A percentile compares a stretch with the other conserved stretches of the same genome.
phyloP scores from a whole-genome alignment of 179 eudicot genomes.

The Nepenthes alata region DNA sequence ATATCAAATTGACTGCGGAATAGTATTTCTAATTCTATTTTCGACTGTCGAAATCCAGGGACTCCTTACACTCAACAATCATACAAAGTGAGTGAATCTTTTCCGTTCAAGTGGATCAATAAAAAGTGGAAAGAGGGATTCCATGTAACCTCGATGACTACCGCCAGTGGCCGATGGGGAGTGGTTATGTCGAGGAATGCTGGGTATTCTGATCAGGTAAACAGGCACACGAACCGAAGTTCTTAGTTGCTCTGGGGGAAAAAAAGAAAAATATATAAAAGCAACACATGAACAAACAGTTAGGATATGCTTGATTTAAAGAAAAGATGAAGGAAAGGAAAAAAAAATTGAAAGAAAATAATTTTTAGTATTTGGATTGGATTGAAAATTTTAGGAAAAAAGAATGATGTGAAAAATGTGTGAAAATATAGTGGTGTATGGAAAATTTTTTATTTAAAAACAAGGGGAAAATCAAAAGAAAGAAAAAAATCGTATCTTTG shows the following conservation, averaged over 20 bases:
- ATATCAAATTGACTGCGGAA: not conserved
- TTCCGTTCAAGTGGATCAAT: slow-evolving; percentile 77
- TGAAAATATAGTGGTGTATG: not conserved
- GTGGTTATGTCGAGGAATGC: slow-evolving; percentile 68
- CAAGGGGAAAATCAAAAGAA: too few relatives aligned
- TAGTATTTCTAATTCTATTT: not conserved
- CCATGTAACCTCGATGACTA: slow-evolving; percentile 72
- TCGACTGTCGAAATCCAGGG: slow-evolving; percentile 18
- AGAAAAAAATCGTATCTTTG: too few relatives aligned
- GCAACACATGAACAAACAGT: too few relatives aligned
- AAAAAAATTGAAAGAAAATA: too few relatives aligned
- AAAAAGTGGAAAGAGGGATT: slow-evolving; percentile 83
- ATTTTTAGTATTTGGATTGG: too few relatives aligned
- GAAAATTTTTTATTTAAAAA: too few relatives aligned
- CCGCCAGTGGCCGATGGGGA: slow-evolving; percentile 71
- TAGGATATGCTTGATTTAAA: too few relatives aligned
- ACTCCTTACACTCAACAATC: slow-evolving; percentile 71
- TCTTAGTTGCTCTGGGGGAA: not conserved
- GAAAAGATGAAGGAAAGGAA: too few relatives aligned
- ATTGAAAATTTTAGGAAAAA: not conserved
- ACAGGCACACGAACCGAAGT: not conserved
- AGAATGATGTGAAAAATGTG: not conserved
- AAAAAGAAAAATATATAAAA: too few relatives aligned
- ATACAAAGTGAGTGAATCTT: slow-evolving; percentile 72
- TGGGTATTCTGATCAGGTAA: slow-evolving; percentile 61